Evolutionary conservation across 768 basidiomycete genomes (phyloP).

Genomic region (Lyophyllum atratum): DNA sequence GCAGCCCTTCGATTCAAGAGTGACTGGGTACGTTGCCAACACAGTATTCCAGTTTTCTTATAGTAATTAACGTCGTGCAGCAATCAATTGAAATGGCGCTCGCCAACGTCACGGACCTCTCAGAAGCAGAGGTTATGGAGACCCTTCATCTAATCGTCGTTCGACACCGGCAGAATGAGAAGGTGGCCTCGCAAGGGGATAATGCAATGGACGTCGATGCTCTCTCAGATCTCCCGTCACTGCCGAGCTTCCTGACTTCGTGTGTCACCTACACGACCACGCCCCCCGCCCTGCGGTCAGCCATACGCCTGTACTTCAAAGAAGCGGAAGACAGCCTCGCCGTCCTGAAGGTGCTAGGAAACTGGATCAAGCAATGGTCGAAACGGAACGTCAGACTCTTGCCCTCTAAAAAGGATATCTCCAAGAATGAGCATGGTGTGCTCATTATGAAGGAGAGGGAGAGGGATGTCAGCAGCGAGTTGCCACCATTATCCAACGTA

Average conservation of each 20-base stretch:
- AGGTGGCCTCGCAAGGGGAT: constrained; percentile 27
- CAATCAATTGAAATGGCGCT: constrained; percentile 54
- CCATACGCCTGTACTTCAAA: constrained; percentile 50
- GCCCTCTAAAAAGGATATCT: constrained; percentile 38
- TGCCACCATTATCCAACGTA: constrained; percentile 49
- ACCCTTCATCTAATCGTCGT: constrained; percentile 47
- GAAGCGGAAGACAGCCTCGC: constrained; percentile 50
- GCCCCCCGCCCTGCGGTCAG: constrained; percentile 43
- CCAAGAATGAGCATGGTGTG: constrained; percentile 44
- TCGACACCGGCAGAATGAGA: constrained; percentile 30
- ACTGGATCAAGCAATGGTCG: constrained; percentile 46
- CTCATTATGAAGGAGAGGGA: constrained; percentile 30
- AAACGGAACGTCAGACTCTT: constrained; percentile 37
- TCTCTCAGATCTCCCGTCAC: constrained; percentile 22
- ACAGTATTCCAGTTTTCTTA: not conserved
- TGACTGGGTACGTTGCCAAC: constrained; percentile 63
- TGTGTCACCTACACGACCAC: constrained; percentile 41
- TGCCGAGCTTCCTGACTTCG: constrained; percentile 38
- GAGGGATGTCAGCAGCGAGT: constrained; percentile 25
- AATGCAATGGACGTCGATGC: constrained; percentile 43
- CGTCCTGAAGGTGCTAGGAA: constrained; percentile 48
- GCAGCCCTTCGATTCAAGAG: constrained; percentile 48
- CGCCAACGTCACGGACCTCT: constrained; percentile 57
- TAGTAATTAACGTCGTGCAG: constrained; percentile 22
- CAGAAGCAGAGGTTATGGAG: constrained; percentile 64